Evolutionary conservation across 345 rosid species (phyloP).

Genomic region (Eutrema yunnanense): DNA sequence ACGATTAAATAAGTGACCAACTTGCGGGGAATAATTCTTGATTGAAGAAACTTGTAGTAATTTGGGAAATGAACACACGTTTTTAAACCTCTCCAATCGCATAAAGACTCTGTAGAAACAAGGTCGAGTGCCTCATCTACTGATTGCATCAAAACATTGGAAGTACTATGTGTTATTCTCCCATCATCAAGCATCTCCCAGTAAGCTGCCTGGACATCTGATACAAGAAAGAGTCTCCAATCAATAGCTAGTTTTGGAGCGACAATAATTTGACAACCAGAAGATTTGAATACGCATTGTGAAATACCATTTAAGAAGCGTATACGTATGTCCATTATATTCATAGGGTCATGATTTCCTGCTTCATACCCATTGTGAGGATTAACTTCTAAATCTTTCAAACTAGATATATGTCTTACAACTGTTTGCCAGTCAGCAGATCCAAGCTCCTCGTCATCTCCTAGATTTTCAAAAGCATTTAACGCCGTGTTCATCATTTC

Average conservation of each 20-base stretch:
- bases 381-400: constrained; percentile 48
- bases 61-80: constrained; percentile 55
- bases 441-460: constrained; percentile 96
- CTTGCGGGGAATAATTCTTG: constrained; percentile 52
- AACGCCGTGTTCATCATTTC: constrained; percentile 78
- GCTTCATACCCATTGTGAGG: constrained; percentile 42
- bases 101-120: constrained; percentile 49
- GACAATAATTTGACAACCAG: background rate
- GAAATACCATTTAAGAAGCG: constrained; percentile 77
- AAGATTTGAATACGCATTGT: background rate
- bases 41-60: constrained; percentile 64
- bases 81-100: constrained; percentile 85
- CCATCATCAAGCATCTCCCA: constrained; percentile 97
- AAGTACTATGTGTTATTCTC: constrained; percentile 58
- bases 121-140: constrained; percentile 82
- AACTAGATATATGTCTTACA: constrained; percentile 52
- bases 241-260: background rate
- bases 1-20: constrained; percentile 63
- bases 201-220: constrained; percentile 93
- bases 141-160: constrained; percentile 78
- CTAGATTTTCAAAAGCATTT: constrained; percentile 77
- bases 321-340: constrained; percentile 63
- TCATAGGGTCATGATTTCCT: constrained; percentile 46
- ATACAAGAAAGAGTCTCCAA: constrained; percentile 7
- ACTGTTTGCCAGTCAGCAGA: constrained; percentile 87